Evolutionary conservation across 2,329 filamentous ascomycete genomes (phyloP).

Genomic region (Acephala macrosclerotiorum): DNA sequence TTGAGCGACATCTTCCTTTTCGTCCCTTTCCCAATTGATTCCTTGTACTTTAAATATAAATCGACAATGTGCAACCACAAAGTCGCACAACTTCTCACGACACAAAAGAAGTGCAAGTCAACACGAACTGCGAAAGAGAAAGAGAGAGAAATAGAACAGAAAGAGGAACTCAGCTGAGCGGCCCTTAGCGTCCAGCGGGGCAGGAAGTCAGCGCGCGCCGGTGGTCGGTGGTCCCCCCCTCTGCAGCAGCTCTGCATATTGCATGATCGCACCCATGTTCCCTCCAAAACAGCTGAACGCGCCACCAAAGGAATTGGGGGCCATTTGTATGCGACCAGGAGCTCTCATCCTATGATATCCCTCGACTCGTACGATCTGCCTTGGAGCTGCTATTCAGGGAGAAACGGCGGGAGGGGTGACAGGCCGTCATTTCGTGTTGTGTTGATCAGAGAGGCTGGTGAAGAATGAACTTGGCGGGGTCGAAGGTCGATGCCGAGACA

Average conservation of each 20-base stretch:
- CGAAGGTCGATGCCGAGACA: constrained; percentile 16
- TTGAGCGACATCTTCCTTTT: constrained; percentile 40
- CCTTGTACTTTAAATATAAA: too few species aligned
- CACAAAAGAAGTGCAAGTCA: not conserved
- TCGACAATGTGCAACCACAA: too few species aligned
- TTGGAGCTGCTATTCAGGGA: not conserved
- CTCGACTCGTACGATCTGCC: not conserved
- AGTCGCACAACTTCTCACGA: not conserved
- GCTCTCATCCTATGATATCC: not conserved
- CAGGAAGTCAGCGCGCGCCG: not conserved
- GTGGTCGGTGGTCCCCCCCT: not conserved
- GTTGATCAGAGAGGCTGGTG: not conserved
- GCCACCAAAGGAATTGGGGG: constrained; percentile 24
- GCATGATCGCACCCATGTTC: constrained; percentile 17
- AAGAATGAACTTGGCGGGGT: not conserved
- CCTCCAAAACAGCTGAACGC: constrained; percentile 15
- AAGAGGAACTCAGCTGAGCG: constrained; percentile 12
- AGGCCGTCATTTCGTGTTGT: not conserved
- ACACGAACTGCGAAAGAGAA: too few species aligned
- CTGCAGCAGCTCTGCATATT: constrained; percentile 15
- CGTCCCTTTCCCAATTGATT: not conserved
- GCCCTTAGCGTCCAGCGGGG: constrained; percentile 3
- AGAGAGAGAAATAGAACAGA: not conserved
- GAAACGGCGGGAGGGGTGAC: not conserved
- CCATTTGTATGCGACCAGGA: not conserved